Evolutionary conservation across 129 eudicot genomes (phyloP), one percentile per base, ranked within the genome.

Genomic region (Escallonia rubra): DNA sequence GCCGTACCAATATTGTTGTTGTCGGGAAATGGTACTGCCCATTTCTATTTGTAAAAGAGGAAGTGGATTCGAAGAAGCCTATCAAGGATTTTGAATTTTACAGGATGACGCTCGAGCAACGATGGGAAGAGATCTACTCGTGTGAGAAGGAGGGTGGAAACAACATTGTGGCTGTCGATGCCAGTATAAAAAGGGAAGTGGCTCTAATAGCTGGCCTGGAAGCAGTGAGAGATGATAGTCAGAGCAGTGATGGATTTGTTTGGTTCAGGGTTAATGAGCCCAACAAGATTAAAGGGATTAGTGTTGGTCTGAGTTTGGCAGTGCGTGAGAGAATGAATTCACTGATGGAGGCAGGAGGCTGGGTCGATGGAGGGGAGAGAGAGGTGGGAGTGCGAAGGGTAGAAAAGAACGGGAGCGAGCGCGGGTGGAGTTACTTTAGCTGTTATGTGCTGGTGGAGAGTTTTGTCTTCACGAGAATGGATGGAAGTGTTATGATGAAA

Each of bases 381-480:
- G 76, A 72, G 7, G 77, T 79, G 69, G 76, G 78, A 42, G 71
- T 78, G 16, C 44, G 8, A 39, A 77, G 78, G 3, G 23, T 2
- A 4, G 61, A 44, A 34, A 74, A 61, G 66, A 23, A 61, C 40
- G 48, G 12, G n/a, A 55, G 71, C 15, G 70, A 47, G 1, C 49
- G 4, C 59, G 72, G 46, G 47, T 81, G 79, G 79, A 67, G 64
- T 45, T 71, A 46, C 46, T 81, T 67, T 50, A 73, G 69, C 13
- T 81, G 86, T 56, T 81, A 81, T 81, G 72, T 81, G 7, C 66
- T 81, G 71, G 81, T 81, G 57, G 86, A 81, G 75, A 81, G 82
- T n/a, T 81, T 81, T 65, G 72, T 81, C 10, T 52, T 73, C 38
- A 81, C 67, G 61, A 76, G 76, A 70, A 67, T 73, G 79, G 86